Evolutionary conservation across 495 filamentous ascomycete species (phyloP), one percentile per base, ranked within the genome.

Genomic region (Evernia prunastri): DNA sequence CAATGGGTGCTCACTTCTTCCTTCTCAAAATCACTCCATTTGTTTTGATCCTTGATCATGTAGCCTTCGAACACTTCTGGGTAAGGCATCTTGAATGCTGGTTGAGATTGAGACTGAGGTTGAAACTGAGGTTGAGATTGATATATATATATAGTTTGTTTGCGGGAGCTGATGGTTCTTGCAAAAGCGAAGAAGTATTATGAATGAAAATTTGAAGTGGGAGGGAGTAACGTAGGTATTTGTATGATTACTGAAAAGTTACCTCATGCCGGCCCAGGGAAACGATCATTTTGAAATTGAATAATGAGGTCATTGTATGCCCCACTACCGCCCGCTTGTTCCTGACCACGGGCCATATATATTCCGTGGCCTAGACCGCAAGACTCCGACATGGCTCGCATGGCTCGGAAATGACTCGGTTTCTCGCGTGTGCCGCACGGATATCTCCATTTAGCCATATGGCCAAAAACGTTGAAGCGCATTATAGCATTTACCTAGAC

Each of bases 31-130:
- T 80, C 70, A 66, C 75, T 82, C 75, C 81, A 87, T 59, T 83
- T 81, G 36, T 83, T 78, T 54, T 80, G 77, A 71, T 80, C 78
- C 61, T 86, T 77, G 70, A 89, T 81, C 78, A 86, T 83, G 76
- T 89, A 92, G 59, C 89, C 89, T 67, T 86, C 80, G 57, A 90
- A 88, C 67, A 84, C 85, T 49, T 91, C 87, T 70, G 89, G 89
- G 73, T 91, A 91, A 65, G 80, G 79, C 89, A 90, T 89, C n/a
- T 74, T 81, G 65, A 49, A 27, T 61, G 63, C 37, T 13, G 62
- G 58, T 18, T 25, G 60, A n/a, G 18, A 25, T 31, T 62, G 10
- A 29, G 1, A 1, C 25, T n/a, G n/a, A n/a, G 33, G 20, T 63
- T 2, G 9, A 13, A 18, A 40, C 31, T 56, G 51, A 13, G 39